phyloP scores from a whole-genome alignment of 2,329 filamentous ascomycete genomes.

The Pestalotiopsis fici region DNA sequence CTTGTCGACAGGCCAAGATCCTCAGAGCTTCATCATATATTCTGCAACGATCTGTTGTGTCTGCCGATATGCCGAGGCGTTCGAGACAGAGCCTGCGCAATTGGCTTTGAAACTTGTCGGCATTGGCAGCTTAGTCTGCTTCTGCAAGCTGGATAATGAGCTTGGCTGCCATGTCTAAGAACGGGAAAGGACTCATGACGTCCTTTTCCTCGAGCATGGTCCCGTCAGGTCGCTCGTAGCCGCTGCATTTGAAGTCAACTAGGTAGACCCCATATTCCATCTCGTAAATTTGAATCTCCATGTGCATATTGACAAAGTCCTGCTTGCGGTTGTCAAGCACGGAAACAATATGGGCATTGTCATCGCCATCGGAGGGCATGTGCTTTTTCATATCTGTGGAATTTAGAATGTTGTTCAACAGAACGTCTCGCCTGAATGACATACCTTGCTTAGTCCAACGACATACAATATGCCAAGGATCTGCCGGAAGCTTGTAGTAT shows the following conservation, averaged over 20 bases:
- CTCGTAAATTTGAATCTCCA: conserved; percentile 95
- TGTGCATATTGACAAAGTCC: conserved; percentile 85
- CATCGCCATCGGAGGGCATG: conserved; percentile 33
- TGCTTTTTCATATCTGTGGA: conserved; percentile 16
- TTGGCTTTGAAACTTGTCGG: no score
- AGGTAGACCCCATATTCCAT: conserved; percentile 92
- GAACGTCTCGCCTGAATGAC: conserved; percentile 40
- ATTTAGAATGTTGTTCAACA: neutral
- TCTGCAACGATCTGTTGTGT: neutral
- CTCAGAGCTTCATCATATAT: no score
- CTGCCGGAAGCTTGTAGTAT: conserved; percentile 84
- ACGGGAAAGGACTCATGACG: conserved; percentile 92
- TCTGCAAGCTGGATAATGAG: conserved; percentile 92
- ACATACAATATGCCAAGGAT: conserved; percentile 92
- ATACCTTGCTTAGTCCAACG: conserved; percentile 84
- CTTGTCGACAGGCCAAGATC: no score
- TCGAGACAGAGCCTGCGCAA: neutral
- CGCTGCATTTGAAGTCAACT: conserved; percentile 97
- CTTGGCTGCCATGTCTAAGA: conserved; percentile 88
- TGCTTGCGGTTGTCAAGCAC: conserved; percentile 46
- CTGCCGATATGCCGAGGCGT: no score
- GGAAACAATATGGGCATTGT: conserved; percentile 43
- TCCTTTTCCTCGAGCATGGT: conserved; percentile 86
- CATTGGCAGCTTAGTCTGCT: conserved; percentile 53
- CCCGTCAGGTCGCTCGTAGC: conserved; percentile 82